A percentile compares a stretch with the other conserved stretches of the same genome.
Evolutionary conservation across 352 stramenopile species (phyloP).

Genomic region (Globisporangium cylindrosporum): DNA sequence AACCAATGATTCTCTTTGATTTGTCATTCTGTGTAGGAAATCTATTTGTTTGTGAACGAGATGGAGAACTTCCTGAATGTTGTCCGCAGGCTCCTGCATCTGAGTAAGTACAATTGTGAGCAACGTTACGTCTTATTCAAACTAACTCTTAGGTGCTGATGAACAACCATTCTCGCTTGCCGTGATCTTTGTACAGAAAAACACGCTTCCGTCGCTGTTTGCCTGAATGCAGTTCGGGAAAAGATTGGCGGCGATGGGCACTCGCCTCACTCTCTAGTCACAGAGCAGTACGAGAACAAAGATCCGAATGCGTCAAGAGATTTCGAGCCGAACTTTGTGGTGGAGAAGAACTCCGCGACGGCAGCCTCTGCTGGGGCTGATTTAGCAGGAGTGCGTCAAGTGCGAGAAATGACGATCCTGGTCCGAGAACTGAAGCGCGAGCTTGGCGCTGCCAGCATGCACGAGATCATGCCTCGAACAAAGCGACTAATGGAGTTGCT

Average conservation of each 20-base stretch:
- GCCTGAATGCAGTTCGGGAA: conserved; percentile 49
- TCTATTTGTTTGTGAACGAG: conserved; percentile 85
- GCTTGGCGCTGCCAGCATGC: conserved; percentile 60
- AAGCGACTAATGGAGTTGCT: conserved; percentile 81
- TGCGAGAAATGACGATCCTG: conserved; percentile 69
- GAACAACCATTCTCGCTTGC: neutral
- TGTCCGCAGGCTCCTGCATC: conserved; percentile 51
- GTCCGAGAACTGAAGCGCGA: conserved; percentile 77
- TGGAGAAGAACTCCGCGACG: conserved; percentile 31
- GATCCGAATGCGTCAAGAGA: conserved; percentile 1
- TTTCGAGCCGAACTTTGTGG: conserved; percentile 55
- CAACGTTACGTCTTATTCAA: neutral
- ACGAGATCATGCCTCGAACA: conserved; percentile 76
- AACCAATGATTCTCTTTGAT: neutral
- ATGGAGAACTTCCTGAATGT: conserved; percentile 82
- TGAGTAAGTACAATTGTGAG: conserved; percentile 38
- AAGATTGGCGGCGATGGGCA: conserved; percentile 23
- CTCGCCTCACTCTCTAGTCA: neutral
- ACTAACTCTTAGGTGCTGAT: neutral
- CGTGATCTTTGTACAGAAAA: conserved; percentile 27
- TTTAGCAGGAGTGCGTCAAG: conserved; percentile 62
- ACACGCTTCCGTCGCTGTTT: conserved; percentile 41
- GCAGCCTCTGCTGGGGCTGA: conserved; percentile 17
- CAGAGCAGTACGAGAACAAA: conserved; percentile 1
- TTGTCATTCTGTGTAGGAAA: conserved; percentile 41